These are phyloP conservation scores for Endoconidiophora laricicola DNA, from an alignment of 2,329 filamentous ascomycete species.

Conservation along the genomic window DNA sequence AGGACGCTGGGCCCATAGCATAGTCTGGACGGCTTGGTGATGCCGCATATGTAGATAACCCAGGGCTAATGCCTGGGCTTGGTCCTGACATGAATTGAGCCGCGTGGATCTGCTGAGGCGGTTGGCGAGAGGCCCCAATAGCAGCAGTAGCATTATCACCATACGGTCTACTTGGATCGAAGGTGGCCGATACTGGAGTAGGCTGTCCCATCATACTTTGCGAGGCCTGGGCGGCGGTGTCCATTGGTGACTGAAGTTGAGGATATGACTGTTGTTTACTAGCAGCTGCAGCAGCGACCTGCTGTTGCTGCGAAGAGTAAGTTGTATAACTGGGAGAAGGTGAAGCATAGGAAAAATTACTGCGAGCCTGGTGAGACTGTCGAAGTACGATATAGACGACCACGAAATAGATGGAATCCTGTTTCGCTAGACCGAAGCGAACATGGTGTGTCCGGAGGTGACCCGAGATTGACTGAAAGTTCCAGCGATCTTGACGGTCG, in stretches of 20 bases:
- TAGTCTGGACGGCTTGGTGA: conserved; percentile 30
- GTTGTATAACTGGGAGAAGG: conserved; percentile 24
- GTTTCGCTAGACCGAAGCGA: conserved; percentile 40
- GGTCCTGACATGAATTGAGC: conserved; percentile 21
- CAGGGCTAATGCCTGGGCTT: conserved; percentile 27
- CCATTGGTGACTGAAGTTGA: conserved; percentile 16
- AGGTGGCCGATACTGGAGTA: conserved; percentile 30
- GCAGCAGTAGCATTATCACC: conserved; percentile 23
- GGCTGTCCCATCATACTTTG: conserved; percentile 25
- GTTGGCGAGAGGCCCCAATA: conserved; percentile 20
- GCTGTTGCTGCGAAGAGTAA: conserved; percentile 23
- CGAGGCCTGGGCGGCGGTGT: conserved; percentile 14
- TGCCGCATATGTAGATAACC: conserved; percentile 29
- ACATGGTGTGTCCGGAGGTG: conserved; percentile 33
- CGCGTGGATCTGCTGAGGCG: conserved; percentile 15
- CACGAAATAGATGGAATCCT: conserved; percentile 46
- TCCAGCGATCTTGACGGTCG: conserved; percentile 37
- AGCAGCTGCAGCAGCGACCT: background rate
- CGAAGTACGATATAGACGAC: conserved; percentile 30
- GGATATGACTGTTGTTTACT: conserved; percentile 13
- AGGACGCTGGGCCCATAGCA: conserved; percentile 26
- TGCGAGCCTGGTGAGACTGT: background rate
- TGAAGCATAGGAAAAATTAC: conserved; percentile 25
- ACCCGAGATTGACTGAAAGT: conserved; percentile 35
- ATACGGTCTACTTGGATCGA: conserved; percentile 27